Conservation (phyloP, 2,329 filamentous ascomycete genomes). For the Acrodontium crateriforme region DNA sequence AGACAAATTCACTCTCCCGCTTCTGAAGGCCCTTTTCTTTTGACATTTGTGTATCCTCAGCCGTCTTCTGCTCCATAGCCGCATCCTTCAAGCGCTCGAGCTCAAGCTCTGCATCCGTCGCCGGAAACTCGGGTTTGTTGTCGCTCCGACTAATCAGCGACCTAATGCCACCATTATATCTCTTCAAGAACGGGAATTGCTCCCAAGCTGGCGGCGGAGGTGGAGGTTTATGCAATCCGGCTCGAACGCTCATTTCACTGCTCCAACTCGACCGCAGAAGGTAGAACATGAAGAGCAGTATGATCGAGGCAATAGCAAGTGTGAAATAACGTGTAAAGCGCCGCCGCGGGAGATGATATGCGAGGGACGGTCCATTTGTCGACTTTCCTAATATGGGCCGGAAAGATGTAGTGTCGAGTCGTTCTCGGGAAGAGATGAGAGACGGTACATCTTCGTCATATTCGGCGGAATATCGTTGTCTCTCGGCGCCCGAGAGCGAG, state of each 20-base stretch:
- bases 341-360: constrained; percentile 30
- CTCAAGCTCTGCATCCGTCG: constrained; percentile 44
- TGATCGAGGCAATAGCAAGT: constrained; percentile 50
- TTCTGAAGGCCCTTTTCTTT: constrained; percentile 20
- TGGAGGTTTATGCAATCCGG: constrained; percentile 38
- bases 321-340: constrained; percentile 68
- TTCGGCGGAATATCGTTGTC: constrained; percentile 21
- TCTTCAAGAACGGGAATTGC: constrained; percentile 66
- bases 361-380: constrained; percentile 14
- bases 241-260: constrained; percentile 38
- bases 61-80: constrained; percentile 20
- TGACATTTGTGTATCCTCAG: constrained; percentile 19
- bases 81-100: constrained; percentile 24
- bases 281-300: constrained; percentile 64
- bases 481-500: constrained; percentile 24
- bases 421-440: constrained; percentile 18
- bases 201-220: constrained; percentile 68
- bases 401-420: constrained; percentile 9
- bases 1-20: constrained; percentile 16
- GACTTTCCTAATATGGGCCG: constrained; percentile 19
- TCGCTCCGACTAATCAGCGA: constrained; percentile 51
- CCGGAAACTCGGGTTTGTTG: constrained; percentile 72
- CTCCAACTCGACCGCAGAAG: constrained; percentile 41
- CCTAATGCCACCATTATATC: constrained; percentile 81
- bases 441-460: constrained; percentile 17